Base-by-base conservation (phyloP, 805 yeast genomes). In the Candida ficus region DNA sequence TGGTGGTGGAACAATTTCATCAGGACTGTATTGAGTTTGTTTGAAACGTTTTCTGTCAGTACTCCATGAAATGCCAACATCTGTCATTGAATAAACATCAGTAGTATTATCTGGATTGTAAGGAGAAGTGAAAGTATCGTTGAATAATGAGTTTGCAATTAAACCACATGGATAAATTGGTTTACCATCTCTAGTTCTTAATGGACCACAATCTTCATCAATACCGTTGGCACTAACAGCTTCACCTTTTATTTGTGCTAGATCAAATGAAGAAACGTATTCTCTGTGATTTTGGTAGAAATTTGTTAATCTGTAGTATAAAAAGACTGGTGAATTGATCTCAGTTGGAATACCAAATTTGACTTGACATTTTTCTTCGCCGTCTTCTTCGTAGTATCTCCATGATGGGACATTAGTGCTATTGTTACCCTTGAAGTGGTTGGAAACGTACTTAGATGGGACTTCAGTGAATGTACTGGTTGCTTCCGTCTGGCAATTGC, bases 261-360 rank as follows among this genome's bases (percentile, higher is more conserved):
- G 75, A 59, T 89, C 95, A 61, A 73, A 85, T 9, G 95, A 83
- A 45, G 78, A 80, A 26, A 91, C 98, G 58, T 88, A 93, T 47
- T 93, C 86, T 45, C 99, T 77, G 65, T 93, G 99, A 61, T 93
- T 93, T 61, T 93, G 98, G 61, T 73, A 89, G 62, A 91, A 93
- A 59, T 88, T 88, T 27, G 96, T 89, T 54, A 93, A 68, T 50
- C 80, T 79, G 66, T 93, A 93, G 64, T 87, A 93, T 47, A 88
- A 56, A 58, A 71, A 89, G 8, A 89, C 57, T 4, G 95, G 87
- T 3, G 81, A 75, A 31, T 77, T 70, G 59, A 93, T 70, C 41
- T 79, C 80, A 33, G 68, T 68, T 12, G 96, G 95, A 21, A 88
- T 60, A 30, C 76, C 75, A 64, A 93, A 91, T 53, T 78, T 76